Base-by-base conservation (phyloP, 192 early-diverging fungal genomes). In the Podila epigama region DNA sequence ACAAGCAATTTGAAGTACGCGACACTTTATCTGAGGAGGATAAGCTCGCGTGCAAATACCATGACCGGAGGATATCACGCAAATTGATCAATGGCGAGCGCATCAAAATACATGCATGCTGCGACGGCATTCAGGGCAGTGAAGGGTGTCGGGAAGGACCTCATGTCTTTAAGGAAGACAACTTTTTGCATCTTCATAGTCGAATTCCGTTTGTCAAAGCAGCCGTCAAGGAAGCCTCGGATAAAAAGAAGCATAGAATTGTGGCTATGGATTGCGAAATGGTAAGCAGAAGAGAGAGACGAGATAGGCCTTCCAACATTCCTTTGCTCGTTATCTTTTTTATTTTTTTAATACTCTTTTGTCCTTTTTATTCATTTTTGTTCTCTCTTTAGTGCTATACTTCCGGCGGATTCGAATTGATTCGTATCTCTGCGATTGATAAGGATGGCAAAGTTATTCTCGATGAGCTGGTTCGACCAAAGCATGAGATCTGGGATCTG, bases 191-290 rank as follows among this genome's bases (percentile, higher is more conserved):
- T 10, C 51, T 91, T 50, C 79, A 90, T 63, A 39, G 50, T 34
- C 67, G 81, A 37, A 84, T 82, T 29, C 79, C 68, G 12, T 83
- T 75, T 52, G 31, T 79, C 4, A 58, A 73, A 52, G 84, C 85
- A 54, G 81, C 83, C 0, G 66, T 80, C 33, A 51, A 34, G 4
- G 31, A 32, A 42, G 31, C 69, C 16, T 56, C 63, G 12, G 29
- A 41, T 1, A 41, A 40, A 12, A 39, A 56, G 4, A 48, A 63
- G 8, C 35, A 68, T 18, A 16, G 64, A 9, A 53, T 89, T 25
- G 84, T 90, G 22, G 91, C 85, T 0, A 66, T 91, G 56, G 91
- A 92, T 79, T 92, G 91, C 61, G 91, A 92, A 79, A 92, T 92
- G 91, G 88, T 87, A 81, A 39, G 27, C 5, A 11, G 2, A 18